A percentile compares a stretch with the other conserved stretches of the same genome.
phyloP scores from a whole-genome alignment of 2,329 filamentous ascomycete species.

The Pseudocercospora cruenta region DNA sequence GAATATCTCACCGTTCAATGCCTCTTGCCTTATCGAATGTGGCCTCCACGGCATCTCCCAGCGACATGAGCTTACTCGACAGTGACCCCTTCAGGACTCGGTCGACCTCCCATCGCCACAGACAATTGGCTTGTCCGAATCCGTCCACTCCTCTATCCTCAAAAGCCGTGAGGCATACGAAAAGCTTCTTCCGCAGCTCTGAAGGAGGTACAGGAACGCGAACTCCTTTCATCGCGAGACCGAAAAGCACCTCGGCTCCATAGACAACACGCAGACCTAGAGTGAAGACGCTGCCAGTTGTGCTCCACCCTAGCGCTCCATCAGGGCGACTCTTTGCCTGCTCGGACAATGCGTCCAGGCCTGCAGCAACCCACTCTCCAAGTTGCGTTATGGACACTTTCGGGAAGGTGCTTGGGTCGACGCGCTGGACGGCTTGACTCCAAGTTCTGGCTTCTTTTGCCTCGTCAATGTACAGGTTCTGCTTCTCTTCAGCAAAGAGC shows the following conservation, averaged over 20 bases:
- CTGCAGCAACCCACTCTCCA: conserved; percentile 55
- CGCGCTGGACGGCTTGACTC: conserved; percentile 55
- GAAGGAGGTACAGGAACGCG: conserved; percentile 28
- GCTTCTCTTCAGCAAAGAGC: conserved; percentile 86
- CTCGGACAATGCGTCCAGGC: conserved; percentile 50
- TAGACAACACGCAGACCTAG: conserved; percentile 55
- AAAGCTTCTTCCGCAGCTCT: conserved; percentile 36
- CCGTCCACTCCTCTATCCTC: conserved; percentile 3
- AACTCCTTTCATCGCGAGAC: conserved; percentile 26
- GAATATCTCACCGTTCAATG: background rate
- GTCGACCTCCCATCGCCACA: conserved; percentile 44
- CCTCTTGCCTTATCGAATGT: background rate
- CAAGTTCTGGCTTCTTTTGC: conserved; percentile 74
- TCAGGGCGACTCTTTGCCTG: conserved; percentile 51
- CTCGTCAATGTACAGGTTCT: conserved; percentile 91
- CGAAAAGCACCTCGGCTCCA: conserved; percentile 45
- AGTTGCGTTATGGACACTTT: conserved; percentile 27
- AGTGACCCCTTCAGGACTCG: conserved; percentile 35
- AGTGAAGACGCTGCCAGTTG: conserved; percentile 68
- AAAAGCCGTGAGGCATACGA: conserved; percentile 32
- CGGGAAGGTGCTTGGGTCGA: conserved; percentile 35
- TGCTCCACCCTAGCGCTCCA: conserved; percentile 70
- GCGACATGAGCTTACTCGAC: conserved; percentile 19
- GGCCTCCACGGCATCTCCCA: background rate
- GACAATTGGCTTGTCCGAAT: conserved; percentile 35